Percentiles rank a stretch among this genome's conserved stretches.
Conservation (phyloP, 495 filamentous ascomycete species). For the Penicillium samsonianum region DNA sequence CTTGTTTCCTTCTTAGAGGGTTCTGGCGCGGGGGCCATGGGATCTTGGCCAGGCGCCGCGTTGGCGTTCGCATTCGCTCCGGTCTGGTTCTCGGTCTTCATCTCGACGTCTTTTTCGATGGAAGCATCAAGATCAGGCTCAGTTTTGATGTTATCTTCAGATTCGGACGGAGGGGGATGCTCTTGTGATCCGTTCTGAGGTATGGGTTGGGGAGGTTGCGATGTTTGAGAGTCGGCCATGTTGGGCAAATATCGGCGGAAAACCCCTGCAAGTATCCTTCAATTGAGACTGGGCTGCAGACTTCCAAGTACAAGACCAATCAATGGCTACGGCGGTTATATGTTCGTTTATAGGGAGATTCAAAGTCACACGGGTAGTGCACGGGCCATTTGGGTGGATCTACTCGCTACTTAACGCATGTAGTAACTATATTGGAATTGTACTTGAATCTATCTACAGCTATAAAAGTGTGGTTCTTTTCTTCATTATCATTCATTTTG, state of each 20-base stretch:
- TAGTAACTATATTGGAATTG: too few relatives aligned
- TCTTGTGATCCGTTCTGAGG: conserved; percentile 17
- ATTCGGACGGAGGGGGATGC: conserved; percentile 18
- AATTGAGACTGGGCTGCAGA: conserved; percentile 11
- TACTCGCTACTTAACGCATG: too few relatives aligned
- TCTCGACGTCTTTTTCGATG: conserved; percentile 49
- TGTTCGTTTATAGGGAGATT: conserved; percentile 10
- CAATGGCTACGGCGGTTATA: background rate
- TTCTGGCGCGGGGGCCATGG: conserved; percentile 41
- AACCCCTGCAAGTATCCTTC: conserved; percentile 9
- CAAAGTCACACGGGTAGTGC: conserved; percentile 13
- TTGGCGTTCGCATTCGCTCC: conserved; percentile 21
- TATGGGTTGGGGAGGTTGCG: conserved; percentile 14
- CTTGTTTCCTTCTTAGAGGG: conserved; percentile 86
- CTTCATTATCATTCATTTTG: conserved; percentile 1
- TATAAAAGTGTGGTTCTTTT: background rate
- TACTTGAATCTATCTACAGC: background rate
- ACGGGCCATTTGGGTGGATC: conserved; percentile 3
- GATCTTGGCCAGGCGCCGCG: conserved; percentile 29
- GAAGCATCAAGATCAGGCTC: conserved; percentile 40
- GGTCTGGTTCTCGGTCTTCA: conserved; percentile 32
- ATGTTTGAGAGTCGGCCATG: conserved; percentile 19
- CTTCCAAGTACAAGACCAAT: conserved; percentile 10
- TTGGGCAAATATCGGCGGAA: conserved; percentile 8
- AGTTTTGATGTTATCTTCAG: conserved; percentile 31